Evolutionary conservation across 139 green algal genomes (phyloP).

Genomic region (Deuterostichococcus epilithicus): DNA sequence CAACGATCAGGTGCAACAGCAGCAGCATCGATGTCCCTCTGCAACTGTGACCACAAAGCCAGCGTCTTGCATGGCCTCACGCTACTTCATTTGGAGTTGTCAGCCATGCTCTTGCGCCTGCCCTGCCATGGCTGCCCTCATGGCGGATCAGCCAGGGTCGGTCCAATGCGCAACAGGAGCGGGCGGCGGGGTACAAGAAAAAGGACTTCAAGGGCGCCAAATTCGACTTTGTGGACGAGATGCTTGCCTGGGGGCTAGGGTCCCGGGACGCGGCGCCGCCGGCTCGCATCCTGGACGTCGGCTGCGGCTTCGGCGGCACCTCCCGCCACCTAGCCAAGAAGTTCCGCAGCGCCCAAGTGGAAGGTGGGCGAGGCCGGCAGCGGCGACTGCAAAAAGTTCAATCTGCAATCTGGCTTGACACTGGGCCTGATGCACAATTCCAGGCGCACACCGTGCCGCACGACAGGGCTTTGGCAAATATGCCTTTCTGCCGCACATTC

Average conservation of each 20-base stretch:
- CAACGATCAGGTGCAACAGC: constrained; percentile 62
- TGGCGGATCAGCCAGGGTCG: neutral
- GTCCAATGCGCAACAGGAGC: constrained; percentile 40
- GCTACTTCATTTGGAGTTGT: neutral
- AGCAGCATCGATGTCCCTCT: too few relatives aligned
- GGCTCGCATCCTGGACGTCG: constrained; percentile 81
- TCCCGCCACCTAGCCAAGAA: constrained; percentile 75
- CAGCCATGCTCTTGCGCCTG: neutral
- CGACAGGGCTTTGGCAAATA: too few relatives aligned
- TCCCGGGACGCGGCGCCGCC: constrained; percentile 27
- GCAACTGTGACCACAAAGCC: too few relatives aligned
- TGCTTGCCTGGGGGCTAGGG: constrained; percentile 59
- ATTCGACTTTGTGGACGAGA: constrained; percentile 88
- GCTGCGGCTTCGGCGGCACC: constrained; percentile 91
- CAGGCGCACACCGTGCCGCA: too few relatives aligned
- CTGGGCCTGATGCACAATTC: too few relatives aligned
- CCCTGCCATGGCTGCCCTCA: neutral
- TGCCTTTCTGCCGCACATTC: too few relatives aligned
- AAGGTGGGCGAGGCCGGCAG: constrained; percentile 34
- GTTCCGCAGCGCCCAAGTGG: constrained; percentile 65
- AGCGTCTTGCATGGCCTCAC: too few relatives aligned
- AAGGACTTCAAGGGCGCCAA: constrained; percentile 95
- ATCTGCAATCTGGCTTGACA: constrained; percentile 10
- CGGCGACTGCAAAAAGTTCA: too few relatives aligned
- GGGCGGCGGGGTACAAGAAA: constrained; percentile 64